Conservation (phyloP, 2,329 filamentous ascomycete genomes). For the Pestalotiopsis sp. region DNA sequence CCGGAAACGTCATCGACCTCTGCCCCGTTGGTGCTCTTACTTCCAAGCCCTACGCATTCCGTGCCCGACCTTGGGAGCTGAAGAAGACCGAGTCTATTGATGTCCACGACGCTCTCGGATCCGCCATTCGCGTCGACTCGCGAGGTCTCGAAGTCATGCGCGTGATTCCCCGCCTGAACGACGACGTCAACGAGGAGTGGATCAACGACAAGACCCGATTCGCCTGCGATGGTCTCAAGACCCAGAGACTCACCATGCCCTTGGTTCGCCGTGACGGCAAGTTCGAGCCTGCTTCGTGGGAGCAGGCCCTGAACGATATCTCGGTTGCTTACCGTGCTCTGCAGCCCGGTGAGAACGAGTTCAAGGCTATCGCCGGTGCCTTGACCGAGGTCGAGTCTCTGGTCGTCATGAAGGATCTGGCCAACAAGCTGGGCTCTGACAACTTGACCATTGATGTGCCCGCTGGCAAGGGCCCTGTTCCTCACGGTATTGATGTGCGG, state of each 20-base stretch:
- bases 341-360: slow-evolving; percentile 86
- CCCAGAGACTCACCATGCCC: slow-evolving; percentile 91
- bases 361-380: slow-evolving; percentile 92
- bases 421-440: slow-evolving; percentile 94
- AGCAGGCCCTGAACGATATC: slow-evolving; percentile 90
- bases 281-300: slow-evolving; percentile 92
- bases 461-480: slow-evolving; percentile 78
- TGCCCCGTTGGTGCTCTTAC: slow-evolving; percentile 96
- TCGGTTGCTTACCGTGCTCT: slow-evolving; percentile 77
- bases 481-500: slow-evolving; percentile 90
- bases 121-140: slow-evolving; percentile 91
- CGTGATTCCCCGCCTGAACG: slow-evolving; percentile 88
- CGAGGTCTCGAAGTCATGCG: slow-evolving; percentile 96
- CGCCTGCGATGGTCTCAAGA: slow-evolving; percentile 94
- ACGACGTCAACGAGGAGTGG: slow-evolving; percentile 99
- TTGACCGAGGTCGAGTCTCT: slow-evolving; percentile 90
- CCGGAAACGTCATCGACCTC: slow-evolving; percentile 95
- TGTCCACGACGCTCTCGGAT: slow-evolving; percentile 89
- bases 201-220: slow-evolving; percentile 99
- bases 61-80: slow-evolving; percentile 93
- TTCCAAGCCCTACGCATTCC: slow-evolving; percentile 97
- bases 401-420: slow-evolving; percentile 95
- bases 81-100: slow-evolving; percentile 96
- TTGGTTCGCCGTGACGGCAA: slow-evolving; percentile 86
- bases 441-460: slow-evolving; percentile 93